phyloP scores from a whole-genome alignment of 179 eudicot genomes.

The Spinacia oleracea region DNA sequence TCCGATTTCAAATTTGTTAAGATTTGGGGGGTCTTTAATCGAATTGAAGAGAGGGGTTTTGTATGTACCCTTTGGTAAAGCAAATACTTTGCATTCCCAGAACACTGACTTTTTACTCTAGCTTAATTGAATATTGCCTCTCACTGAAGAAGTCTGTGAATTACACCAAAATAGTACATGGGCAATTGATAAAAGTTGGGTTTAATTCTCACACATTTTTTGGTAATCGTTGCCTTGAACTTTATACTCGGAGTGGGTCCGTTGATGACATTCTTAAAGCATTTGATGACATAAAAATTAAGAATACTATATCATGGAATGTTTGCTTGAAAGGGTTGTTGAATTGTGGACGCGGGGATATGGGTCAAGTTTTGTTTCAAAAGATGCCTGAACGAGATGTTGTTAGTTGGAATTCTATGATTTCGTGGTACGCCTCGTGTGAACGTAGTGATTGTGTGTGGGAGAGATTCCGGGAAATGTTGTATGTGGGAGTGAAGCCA shows the following conservation, averaged over 20 bases:
- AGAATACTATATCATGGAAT: constrained; percentile 74
- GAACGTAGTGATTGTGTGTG: constrained; percentile 41
- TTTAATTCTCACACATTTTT: constrained; percentile 57
- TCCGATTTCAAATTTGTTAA: no score
- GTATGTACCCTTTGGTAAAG: constrained; percentile 44
- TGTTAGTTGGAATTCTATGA: constrained; percentile 73
- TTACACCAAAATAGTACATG: constrained; percentile 54
- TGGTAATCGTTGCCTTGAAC: constrained; percentile 68
- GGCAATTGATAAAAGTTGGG: constrained; percentile 46
- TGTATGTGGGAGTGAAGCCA: constrained; percentile 37
- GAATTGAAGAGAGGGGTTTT: constrained; percentile 22
- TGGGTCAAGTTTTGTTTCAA: constrained; percentile 56
- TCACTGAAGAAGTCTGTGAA: constrained; percentile 34
- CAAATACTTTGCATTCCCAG: constrained; percentile 24
- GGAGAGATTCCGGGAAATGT: constrained; percentile 51
- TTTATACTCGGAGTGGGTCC: constrained; percentile 45
- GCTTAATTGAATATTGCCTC: constrained; percentile 31
- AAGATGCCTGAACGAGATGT: constrained; percentile 66
- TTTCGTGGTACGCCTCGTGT: constrained; percentile 50
- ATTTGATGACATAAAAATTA: constrained; percentile 56
- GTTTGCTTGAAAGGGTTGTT: constrained; percentile 52
- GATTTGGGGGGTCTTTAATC: no score
- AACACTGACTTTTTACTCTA: constrained; percentile 35
- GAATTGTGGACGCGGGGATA: constrained; percentile 33
- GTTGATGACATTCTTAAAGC: constrained; percentile 39